Evolutionary conservation across 2,329 filamentous ascomycete species (phyloP).

Genomic region (Sclerotinia glacialis): DNA sequence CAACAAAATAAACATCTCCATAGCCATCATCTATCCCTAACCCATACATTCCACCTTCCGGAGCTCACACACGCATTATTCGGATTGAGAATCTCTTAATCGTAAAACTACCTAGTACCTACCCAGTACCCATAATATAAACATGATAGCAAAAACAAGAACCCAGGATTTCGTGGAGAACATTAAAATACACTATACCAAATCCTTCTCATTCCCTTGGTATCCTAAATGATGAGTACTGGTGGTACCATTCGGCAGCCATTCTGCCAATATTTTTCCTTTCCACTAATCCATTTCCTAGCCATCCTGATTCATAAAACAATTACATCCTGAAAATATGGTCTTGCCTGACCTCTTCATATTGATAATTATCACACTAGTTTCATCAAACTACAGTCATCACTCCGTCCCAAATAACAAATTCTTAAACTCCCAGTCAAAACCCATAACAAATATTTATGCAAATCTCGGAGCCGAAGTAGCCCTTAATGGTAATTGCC

Average conservation of each 20-base stretch:
- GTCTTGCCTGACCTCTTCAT: neutral
- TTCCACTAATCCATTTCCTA: neutral
- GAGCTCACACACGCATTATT: no score
- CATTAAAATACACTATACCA: neutral
- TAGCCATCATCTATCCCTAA: no score
- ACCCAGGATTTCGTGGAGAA: neutral
- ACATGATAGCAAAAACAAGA: neutral
- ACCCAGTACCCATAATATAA: neutral
- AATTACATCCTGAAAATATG: neutral
- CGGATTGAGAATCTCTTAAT: neutral
- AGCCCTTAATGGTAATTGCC: constrained; percentile 52
- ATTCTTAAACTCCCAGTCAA: neutral
- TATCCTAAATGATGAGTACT: neutral
- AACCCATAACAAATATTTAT: neutral
- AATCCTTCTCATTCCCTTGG: neutral
- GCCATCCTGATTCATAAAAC: neutral
- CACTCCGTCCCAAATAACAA: no score
- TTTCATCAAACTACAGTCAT: no score
- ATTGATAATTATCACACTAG: no score
- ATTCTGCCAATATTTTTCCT: neutral
- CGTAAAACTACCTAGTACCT: neutral
- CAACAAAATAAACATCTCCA: no score
- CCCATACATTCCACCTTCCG: no score
- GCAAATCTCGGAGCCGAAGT: constrained; percentile 18
- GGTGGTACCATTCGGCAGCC: neutral